Evolutionary conservation across 305 asterid genomes (phyloP), one percentile per base, ranked within the genome.

Genomic region (Rubia peregrina): DNA sequence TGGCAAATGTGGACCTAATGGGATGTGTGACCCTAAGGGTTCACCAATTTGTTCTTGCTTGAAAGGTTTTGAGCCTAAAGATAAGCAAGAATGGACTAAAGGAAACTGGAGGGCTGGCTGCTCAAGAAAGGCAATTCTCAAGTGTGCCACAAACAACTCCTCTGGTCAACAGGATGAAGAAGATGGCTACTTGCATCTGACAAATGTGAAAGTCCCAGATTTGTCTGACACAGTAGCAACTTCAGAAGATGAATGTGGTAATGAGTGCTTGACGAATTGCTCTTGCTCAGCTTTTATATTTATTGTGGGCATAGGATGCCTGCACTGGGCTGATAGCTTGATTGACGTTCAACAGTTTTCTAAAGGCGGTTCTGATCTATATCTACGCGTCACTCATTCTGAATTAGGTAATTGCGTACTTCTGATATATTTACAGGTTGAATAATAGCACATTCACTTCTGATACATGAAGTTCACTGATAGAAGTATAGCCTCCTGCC

Each of bases 1-100:
- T 53, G 59, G 59, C 3, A 53, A 53, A n/a, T 53, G 59, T 53
- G 59, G 59, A 53, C 24, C 59, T n/a, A 53, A 53, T 53, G 60
- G 60, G 60, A 53, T 53, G 8, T 53, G 60, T 53, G 24, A n/a
- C n/a, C 22, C 10, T 3, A 53, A 53, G 24, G 60, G 60, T 6
- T 53, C 60, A n/a, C 59, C 59, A 53, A 53, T 53, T 17, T 53
- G 59, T 53, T 53, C 59, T 0, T 53, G 59, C 19, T 17, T 53
- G 5, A 53, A 53, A n/a, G 59, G 59, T 9, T 53, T 53, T 7
- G 8, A 53, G 8, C 24, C 24, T 7, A 53, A 53, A 7, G 3
- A 53, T 6, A n/a, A 19, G 8, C 10, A n/a, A 53, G 24, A 53
- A n/a, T 53, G 59, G 59, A n/a, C 22, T 3, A 53, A 7, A 53